Base-by-base conservation (phyloP, 2,329 filamentous ascomycete species). In the Xylariaceae sp. region DNA sequence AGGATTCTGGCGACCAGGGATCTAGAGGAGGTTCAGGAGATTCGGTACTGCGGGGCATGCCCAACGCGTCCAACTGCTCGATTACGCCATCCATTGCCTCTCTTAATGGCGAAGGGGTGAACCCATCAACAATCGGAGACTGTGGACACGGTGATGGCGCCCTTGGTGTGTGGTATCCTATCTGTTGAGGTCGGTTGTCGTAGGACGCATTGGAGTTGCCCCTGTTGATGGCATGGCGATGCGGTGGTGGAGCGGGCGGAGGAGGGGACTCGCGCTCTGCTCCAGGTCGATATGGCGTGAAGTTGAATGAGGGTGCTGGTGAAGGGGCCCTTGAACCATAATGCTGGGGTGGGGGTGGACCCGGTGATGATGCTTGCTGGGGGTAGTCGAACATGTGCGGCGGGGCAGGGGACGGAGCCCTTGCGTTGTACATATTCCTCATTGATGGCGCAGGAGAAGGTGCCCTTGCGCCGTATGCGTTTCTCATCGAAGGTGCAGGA, bases 21-120 rank as follows among this genome's bases (percentile, higher is more conserved):
- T 91, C 85, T 7, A 86, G 74, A 0, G 83, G 77, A 0, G 81
- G 77, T 42, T 85, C 80, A 0, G 85, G 81, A 23, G 83, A 81
- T 32, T 83, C 81, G 67, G 60, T 79, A 20, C 81, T 76, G 53
- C 81, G 81, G 42, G 83, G 78, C 65, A 88, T 79, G 18, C 88
- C 88, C 79, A 99, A 90, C 57, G 93, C 92, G 69, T 96, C 89
- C 43, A 99, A 75, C 53, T 95, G 96, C 63, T 95, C 91, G 86
- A 98, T 97, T 3, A 99, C 93, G 73, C 96, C 93, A 69, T 98
- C 93, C 92, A 99, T 99, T 1, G 95, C 95, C 72, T 93, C 91
- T 56, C 95, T 84, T 2, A 99, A 77, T 0, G 95, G 95, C 2
- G 95, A 98, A 1, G 95, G 95, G 0, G 95, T 99, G 71, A 90